Evolutionary conservation across 306 rosid genomes (phyloP).

Genomic region (Carpinus fangiana): DNA sequence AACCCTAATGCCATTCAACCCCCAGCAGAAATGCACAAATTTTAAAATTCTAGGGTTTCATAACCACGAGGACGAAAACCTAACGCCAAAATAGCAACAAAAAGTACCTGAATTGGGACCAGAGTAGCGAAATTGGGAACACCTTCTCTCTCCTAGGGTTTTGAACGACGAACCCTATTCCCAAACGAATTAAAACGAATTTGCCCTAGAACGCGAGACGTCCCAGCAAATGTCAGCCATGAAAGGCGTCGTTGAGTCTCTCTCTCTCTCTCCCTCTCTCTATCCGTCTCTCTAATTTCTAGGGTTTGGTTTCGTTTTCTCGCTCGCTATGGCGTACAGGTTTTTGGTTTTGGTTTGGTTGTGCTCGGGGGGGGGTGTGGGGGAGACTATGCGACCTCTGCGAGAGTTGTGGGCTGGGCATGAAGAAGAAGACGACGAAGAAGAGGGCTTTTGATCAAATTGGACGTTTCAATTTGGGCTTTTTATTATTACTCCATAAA

Average conservation of each 20-base stretch:
- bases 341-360: constrained; percentile 19
- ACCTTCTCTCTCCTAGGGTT: constrained; percentile 87
- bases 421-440: constrained; percentile 62
- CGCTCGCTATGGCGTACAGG: constrained; percentile 31
- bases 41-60: constrained; percentile 82
- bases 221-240: constrained; percentile 60
- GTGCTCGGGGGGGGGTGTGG: constrained; percentile 37
- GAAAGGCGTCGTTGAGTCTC: constrained; percentile 41
- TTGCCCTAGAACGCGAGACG: constrained; percentile 52
- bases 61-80: constrained; percentile 30
- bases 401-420: constrained; percentile 89
- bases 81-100: constrained; percentile 32
- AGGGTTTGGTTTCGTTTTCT: constrained; percentile 31
- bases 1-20: constrained; percentile 55
- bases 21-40: constrained; percentile 40
- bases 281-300: constrained; percentile 38
- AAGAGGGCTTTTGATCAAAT: constrained; percentile 59
- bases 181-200: constrained; percentile 37
- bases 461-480: constrained; percentile 80
- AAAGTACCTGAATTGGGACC: constrained; percentile 57
- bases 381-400: constrained; percentile 85
- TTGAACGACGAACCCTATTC: constrained; percentile 40
- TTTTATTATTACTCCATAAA: constrained; percentile 27
- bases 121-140: not conserved
- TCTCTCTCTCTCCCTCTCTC: not conserved